phyloP scores from a whole-genome alignment of 2,329 filamentous ascomycete genomes.

The Claviceps sp. region DNA sequence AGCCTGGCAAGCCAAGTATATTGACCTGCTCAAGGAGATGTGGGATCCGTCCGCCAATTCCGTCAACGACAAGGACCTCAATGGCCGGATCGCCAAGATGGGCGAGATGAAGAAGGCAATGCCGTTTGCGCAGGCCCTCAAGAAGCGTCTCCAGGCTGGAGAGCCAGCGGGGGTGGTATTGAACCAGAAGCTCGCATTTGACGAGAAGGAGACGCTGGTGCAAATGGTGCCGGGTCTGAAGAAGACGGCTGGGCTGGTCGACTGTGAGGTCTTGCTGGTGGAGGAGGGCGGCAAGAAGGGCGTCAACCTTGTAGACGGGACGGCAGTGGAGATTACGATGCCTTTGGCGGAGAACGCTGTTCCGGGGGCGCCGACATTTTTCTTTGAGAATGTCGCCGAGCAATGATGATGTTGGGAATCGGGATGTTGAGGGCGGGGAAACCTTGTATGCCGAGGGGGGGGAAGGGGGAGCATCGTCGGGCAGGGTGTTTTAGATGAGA shows the following conservation, averaged over 20 bases:
- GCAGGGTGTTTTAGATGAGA: background rate
- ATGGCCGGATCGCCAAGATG: conserved; percentile 65
- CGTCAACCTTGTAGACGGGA: conserved; percentile 35
- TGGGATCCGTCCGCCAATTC: conserved; percentile 49
- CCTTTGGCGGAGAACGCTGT: conserved; percentile 58
- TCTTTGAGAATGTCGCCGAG: conserved; percentile 61
- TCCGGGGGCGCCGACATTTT: conserved; percentile 69
- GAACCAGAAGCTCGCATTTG: conserved; percentile 72
- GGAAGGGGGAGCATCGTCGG: no score
- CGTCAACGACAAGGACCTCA: conserved; percentile 70
- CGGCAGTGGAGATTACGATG: conserved; percentile 43
- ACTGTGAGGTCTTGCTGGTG: conserved; percentile 59
- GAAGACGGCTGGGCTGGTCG: conserved; percentile 56
- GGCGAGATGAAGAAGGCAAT: conserved; percentile 94
- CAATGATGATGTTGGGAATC: background rate
- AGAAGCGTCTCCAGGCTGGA: conserved; percentile 65
- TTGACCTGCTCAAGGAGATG: conserved; percentile 60
- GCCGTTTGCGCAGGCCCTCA: conserved; percentile 84
- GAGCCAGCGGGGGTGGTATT: conserved; percentile 57
- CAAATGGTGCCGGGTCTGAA: conserved; percentile 72
- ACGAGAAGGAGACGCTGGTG: conserved; percentile 62
- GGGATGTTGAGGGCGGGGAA: background rate
- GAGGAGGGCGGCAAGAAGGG: conserved; percentile 57
- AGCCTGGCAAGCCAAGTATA: conserved; percentile 82
- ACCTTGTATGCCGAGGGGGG: background rate